A percentile compares a stretch with the other conserved stretches of the same genome.
phyloP scores from a whole-genome alignment of 2,329 filamentous ascomycete genomes.

The Alternaria longipes region DNA sequence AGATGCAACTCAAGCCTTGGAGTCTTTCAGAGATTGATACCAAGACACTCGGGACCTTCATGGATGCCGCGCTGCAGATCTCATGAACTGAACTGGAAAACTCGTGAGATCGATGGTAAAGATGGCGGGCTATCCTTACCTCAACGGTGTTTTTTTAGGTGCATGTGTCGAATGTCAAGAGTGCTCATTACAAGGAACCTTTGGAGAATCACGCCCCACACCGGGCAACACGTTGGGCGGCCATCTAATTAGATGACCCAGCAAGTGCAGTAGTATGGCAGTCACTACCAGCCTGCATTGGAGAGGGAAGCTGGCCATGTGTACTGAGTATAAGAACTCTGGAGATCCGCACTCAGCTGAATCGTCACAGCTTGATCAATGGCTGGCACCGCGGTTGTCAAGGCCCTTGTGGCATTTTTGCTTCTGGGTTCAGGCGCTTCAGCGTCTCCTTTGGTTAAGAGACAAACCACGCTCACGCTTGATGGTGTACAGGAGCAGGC shows the following conservation, averaged over 20 bases:
- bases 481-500: conserved; percentile 40
- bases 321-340: conserved; percentile 8
- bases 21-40: neutral
- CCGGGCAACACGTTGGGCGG: neutral
- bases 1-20: neutral
- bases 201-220: neutral
- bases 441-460: conserved; percentile 31
- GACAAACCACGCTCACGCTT: conserved; percentile 33
- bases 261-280: conserved; percentile 7
- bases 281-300: neutral
- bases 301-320: neutral
- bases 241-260: conserved; percentile 17
- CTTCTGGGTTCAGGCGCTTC: conserved; percentile 30
- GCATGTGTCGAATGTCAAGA: neutral
- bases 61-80: neutral
- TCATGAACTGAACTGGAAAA: neutral
- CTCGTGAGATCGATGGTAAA: neutral
- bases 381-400: conserved; percentile 31
- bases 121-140: conserved; percentile 5
- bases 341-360: neutral
- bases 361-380: conserved; percentile 20
- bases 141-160: neutral
- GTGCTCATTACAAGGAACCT: neutral
- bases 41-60: neutral
- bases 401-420: conserved; percentile 34